Evolutionary conservation across 164 flowering plant species (phyloP).

Genomic region (Magnolia changhungtana): DNA sequence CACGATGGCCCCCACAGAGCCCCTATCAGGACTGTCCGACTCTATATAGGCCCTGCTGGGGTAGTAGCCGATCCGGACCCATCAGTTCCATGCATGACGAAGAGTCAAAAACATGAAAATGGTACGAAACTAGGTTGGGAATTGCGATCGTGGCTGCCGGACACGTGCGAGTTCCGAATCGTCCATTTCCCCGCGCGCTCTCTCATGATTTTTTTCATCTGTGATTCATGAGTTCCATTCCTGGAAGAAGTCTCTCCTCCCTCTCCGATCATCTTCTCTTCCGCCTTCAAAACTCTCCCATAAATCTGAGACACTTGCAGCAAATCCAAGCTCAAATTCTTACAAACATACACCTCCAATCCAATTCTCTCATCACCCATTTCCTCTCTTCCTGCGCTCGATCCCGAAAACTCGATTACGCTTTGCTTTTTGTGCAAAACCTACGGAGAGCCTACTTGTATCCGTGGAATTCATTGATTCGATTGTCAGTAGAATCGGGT

Average conservation of each 20-base stretch:
- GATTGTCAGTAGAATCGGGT: slow-evolving; percentile 17
- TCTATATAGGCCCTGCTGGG: no score
- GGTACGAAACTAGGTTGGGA: no score
- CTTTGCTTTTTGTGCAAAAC: slow-evolving; percentile 19
- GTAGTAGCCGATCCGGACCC: no score
- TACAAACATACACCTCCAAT: slow-evolving; percentile 17
- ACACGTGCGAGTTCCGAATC: not conserved
- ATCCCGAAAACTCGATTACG: slow-evolving; percentile 20
- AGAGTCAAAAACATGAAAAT: no score
- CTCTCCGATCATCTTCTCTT: slow-evolving; percentile 7
- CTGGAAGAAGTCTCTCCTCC: not conserved
- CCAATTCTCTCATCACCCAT: slow-evolving; percentile 15
- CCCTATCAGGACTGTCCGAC: no score
- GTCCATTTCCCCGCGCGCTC: not conserved
- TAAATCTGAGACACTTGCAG: slow-evolving; percentile 24
- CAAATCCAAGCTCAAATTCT: slow-evolving; percentile 39
- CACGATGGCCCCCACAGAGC: no score
- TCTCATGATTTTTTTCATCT: not conserved
- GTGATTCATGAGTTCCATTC: slow-evolving; percentile 11
- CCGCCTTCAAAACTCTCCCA: slow-evolving; percentile 9
- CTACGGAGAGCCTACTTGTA: slow-evolving; percentile 11
- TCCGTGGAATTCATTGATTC: slow-evolving; percentile 31
- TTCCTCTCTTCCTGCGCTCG: slow-evolving; percentile 29
- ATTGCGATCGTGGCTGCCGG: not conserved
- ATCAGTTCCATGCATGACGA: no score